These are phyloP conservation scores for Nemania abortiva DNA, from an alignment of 2,329 filamentous ascomycete genomes.

Conservation along the genomic window DNA sequence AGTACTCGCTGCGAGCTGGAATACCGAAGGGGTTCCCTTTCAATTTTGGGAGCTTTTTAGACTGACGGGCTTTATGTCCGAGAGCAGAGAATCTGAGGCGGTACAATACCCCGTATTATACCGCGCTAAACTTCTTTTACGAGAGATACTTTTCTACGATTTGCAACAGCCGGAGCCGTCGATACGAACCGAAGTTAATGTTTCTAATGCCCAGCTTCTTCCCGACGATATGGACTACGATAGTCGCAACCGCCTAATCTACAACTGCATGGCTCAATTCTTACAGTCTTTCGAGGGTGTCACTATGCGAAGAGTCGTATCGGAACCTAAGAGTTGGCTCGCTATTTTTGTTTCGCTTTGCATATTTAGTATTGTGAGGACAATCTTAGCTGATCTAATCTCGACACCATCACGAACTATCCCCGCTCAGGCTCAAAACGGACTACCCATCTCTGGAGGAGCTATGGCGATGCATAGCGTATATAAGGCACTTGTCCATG, in stretches of 20 bases:
- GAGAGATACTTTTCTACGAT: constrained; percentile 67
- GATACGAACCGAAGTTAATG: constrained; percentile 55
- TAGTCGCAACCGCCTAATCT: constrained; percentile 62
- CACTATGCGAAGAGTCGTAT: constrained; percentile 55
- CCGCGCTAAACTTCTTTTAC: constrained; percentile 66
- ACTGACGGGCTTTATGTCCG: constrained; percentile 63
- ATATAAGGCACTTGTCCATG: constrained; percentile 64
- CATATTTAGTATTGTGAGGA: constrained; percentile 68
- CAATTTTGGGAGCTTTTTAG: constrained; percentile 66
- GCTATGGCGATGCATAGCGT: constrained; percentile 60
- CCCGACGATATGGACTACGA: constrained; percentile 61
- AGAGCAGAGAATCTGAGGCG: constrained; percentile 62
- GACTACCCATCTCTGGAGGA: constrained; percentile 44
- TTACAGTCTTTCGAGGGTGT: constrained; percentile 65
- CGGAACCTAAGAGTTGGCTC: constrained; percentile 61
- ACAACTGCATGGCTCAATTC: constrained; percentile 64
- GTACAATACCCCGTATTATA: constrained; percentile 64
- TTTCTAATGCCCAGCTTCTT: constrained; percentile 50
- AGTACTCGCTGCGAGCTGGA: constrained; percentile 65
- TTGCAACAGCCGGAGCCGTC: constrained; percentile 62
- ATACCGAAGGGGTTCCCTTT: constrained; percentile 61
- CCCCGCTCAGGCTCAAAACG: constrained; percentile 44
- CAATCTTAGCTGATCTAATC: constrained; percentile 63
- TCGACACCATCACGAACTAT: constrained; percentile 50
- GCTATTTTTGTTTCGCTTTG: constrained; percentile 67